Percentiles rank a stretch among this genome's conserved stretches.
Evolutionary conservation across 2,329 filamentous ascomycete species (phyloP).

Genomic region (Eurotiales sp.): DNA sequence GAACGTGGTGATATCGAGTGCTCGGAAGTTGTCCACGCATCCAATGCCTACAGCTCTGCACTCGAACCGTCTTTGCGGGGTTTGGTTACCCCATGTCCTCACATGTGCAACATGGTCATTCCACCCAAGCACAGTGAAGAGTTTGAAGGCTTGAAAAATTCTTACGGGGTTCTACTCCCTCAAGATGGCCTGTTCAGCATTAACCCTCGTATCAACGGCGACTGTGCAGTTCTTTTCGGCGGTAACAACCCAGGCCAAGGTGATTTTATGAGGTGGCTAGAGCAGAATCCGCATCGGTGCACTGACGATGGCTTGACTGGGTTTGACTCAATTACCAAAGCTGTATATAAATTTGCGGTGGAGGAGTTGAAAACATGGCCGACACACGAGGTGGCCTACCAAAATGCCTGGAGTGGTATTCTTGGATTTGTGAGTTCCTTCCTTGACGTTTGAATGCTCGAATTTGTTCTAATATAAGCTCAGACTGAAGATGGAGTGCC

Average conservation of each 20-base stretch:
- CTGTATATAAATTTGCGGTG: background rate
- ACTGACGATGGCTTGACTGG: constrained; percentile 4
- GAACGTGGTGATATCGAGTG: constrained; percentile 2
- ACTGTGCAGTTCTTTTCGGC: constrained; percentile 5
- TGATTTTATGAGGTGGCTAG: background rate
- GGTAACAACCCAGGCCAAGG: constrained; percentile 1
- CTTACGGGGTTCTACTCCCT: background rate
- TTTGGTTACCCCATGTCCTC: constrained; percentile 1
- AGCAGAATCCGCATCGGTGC: background rate
- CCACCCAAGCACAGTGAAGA: background rate
- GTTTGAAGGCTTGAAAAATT: background rate
- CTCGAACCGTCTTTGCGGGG: constrained; percentile 1
- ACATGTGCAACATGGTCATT: constrained; percentile 4
- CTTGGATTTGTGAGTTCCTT: background rate
- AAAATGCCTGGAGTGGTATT: constrained; percentile 2
- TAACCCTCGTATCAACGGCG: constrained; percentile 2
- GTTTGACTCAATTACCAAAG: background rate
- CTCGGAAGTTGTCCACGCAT: background rate
- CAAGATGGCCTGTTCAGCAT: background rate
- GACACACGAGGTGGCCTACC: background rate
- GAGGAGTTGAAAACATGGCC: background rate
- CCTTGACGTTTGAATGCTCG: background rate
- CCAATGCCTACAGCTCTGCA: constrained; percentile 7
- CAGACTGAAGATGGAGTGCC: constrained; percentile 1
- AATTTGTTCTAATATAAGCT: background rate